Percentiles rank a stretch among this genome's conserved stretches.
Evolutionary conservation across 257 asterid species (phyloP).

Genomic region (Fraxinus americana): DNA sequence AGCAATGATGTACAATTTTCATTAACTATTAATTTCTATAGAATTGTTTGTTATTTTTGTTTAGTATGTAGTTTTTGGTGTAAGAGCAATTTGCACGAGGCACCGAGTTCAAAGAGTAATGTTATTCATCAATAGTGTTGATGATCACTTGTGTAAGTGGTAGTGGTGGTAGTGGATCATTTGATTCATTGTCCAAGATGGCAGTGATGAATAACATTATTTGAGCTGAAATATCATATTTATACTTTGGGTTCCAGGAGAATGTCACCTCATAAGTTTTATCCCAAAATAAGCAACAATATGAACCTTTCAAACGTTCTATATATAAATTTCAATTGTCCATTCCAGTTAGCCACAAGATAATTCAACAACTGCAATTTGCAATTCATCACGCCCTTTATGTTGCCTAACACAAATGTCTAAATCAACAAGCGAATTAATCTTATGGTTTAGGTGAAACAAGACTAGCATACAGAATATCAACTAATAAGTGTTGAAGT

Average conservation of each 20-base stretch:
- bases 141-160: no score
- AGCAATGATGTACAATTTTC: conserved; percentile 14
- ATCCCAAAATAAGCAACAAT: not conserved
- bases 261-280: no score
- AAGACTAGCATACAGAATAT: not conserved
- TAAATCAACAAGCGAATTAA: not conserved
- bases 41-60: conserved; percentile 20
- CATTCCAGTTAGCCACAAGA: no score
- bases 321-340: not conserved
- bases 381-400: not conserved
- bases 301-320: not conserved
- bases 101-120: not conserved
- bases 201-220: no score
- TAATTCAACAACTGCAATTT: not conserved
- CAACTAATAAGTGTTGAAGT: not conserved
- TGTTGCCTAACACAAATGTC: not conserved
- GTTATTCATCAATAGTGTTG: no score
- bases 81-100: conserved; percentile 12
- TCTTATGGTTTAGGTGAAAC: not conserved
- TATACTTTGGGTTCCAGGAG: no score
- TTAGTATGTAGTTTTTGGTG: conserved; percentile 29
- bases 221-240: not conserved
- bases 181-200: no score
- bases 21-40: conserved; percentile 4
- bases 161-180: no score